Conservation (phyloP, 1,284 basidiomycete species). For the Apiotrichum siamense region DNA sequence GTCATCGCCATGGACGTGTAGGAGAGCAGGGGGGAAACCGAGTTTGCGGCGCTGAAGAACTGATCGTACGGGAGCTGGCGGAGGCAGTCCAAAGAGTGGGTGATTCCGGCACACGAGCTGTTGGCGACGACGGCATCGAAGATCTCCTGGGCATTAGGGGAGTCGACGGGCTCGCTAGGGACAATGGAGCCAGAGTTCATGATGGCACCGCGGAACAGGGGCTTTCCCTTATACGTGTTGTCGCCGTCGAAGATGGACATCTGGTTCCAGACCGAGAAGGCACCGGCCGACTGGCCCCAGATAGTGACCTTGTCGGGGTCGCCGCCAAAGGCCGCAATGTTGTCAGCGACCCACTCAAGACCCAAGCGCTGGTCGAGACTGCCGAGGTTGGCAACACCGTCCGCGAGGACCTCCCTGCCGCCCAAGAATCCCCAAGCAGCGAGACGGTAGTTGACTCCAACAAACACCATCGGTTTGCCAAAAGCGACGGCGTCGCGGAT, state of each 20-base stretch:
- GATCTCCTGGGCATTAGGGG: slow-evolving; percentile 10
- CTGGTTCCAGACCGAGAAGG: slow-evolving; percentile 38
- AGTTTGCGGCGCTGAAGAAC: slow-evolving; percentile 12
- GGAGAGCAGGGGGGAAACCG: slow-evolving; percentile 8
- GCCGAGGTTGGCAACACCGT: slow-evolving; percentile 53
- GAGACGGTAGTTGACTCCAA: slow-evolving; percentile 57
- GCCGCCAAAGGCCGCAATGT: slow-evolving; percentile 41
- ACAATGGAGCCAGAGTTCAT: slow-evolving; percentile 48
- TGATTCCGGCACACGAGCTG: slow-evolving; percentile 21
- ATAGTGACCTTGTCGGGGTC: slow-evolving; percentile 41
- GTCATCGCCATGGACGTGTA: slow-evolving; percentile 28
- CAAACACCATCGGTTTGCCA: slow-evolving; percentile 52
- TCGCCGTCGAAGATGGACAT: slow-evolving; percentile 55
- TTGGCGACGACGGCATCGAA: slow-evolving; percentile 10
- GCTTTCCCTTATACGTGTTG: slow-evolving; percentile 44
- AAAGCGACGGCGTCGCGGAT: slow-evolving; percentile 4
- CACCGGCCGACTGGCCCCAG: slow-evolving; percentile 61
- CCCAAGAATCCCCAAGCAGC: slow-evolving; percentile 46
- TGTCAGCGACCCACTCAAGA: slow-evolving; percentile 37
- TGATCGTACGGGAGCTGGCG: slow-evolving; percentile 48
- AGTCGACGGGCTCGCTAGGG: slow-evolving; percentile 15
- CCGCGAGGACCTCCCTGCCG: slow-evolving; percentile 52
- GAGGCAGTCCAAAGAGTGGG: slow-evolving; percentile 54
- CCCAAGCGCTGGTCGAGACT: slow-evolving; percentile 44
- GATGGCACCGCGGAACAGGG: slow-evolving; percentile 43